phyloP scores from a whole-genome alignment of 1,284 basidiomycete species.

The Cryptococcus sp. region DNA sequence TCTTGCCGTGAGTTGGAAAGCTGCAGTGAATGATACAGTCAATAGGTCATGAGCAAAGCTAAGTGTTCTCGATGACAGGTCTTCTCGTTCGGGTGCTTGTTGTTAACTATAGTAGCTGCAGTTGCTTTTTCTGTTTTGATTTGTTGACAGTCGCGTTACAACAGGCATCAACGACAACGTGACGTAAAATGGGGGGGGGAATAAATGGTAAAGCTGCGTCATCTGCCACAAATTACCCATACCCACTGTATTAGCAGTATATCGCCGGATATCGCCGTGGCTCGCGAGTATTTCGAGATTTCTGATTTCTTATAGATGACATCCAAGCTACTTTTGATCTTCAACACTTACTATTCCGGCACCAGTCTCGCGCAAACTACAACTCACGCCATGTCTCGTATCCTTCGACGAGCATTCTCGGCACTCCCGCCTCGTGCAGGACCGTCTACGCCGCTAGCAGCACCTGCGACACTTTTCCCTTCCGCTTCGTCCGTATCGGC shows the following conservation, averaged over 20 bases:
- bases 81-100: no score
- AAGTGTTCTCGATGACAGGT: not conserved
- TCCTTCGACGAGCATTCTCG: conserved; percentile 35
- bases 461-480: conserved; percentile 19
- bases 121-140: not conserved
- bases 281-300: conserved; percentile 8
- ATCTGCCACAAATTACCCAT: conserved; percentile 10
- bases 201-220: not conserved
- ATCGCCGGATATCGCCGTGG: conserved; percentile 18
- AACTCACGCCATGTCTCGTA: conserved; percentile 35
- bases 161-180: not conserved
- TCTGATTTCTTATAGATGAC: conserved; percentile 1
- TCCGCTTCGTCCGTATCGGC: conserved; percentile 19
- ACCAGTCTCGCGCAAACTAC: not conserved
- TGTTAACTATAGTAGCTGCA: conserved; percentile 4
- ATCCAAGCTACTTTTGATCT: conserved; percentile 1
- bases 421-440: conserved; percentile 17
- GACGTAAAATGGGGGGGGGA: conserved; percentile 1
- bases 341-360: not conserved
- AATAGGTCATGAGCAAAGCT: not conserved
- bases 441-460: conserved; percentile 11
- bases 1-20: conserved; percentile 14
- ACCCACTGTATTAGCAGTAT: not conserved
- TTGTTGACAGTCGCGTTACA: conserved; percentile 10
- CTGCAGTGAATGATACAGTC: not conserved